Conservation (phyloP, 805 yeast species). For the Diddensiella transvaalensis region DNA sequence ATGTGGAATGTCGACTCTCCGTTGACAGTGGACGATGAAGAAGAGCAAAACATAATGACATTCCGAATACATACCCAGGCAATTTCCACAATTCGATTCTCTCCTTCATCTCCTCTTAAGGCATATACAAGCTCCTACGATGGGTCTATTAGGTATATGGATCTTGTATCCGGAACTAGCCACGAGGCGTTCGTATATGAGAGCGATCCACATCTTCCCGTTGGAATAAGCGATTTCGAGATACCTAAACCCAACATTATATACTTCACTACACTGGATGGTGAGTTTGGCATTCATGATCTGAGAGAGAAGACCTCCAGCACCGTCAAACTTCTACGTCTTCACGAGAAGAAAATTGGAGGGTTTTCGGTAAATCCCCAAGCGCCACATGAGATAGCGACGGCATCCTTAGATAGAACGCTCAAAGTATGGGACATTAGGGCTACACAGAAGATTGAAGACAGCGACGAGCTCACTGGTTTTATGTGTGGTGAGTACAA, state of each 20-base stretch:
- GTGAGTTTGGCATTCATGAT: slow-evolving; percentile 76
- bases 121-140: slow-evolving; percentile 78
- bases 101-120: slow-evolving; percentile 46
- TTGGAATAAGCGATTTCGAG: slow-evolving; percentile 74
- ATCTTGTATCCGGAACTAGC: slow-evolving; percentile 57
- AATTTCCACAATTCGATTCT: slow-evolving; percentile 59
- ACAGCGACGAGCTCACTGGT: slow-evolving; percentile 38
- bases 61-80: slow-evolving; percentile 75
- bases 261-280: slow-evolving; percentile 73
- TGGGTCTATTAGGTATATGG: slow-evolving; percentile 75
- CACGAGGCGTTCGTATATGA: slow-evolving; percentile 57
- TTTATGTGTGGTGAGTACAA: slow-evolving; percentile 56
- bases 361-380: slow-evolving; percentile 78
- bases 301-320: slow-evolving; percentile 43
- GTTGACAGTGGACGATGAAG: slow-evolving; percentile 32
- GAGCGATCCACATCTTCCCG: slow-evolving; percentile 41
- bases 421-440: slow-evolving; percentile 86
- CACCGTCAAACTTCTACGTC: slow-evolving; percentile 43
- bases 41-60: slow-evolving; percentile 47
- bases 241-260: slow-evolving; percentile 55
- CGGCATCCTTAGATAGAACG: slow-evolving; percentile 86
- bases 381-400: slow-evolving; percentile 61
- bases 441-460: slow-evolving; percentile 29
- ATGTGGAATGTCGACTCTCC: slow-evolving; percentile 70
- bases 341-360: slow-evolving; percentile 91